Evolutionary conservation across 2,329 filamentous ascomycete genomes (phyloP).

Genomic region (Fusarium proliferatum): DNA sequence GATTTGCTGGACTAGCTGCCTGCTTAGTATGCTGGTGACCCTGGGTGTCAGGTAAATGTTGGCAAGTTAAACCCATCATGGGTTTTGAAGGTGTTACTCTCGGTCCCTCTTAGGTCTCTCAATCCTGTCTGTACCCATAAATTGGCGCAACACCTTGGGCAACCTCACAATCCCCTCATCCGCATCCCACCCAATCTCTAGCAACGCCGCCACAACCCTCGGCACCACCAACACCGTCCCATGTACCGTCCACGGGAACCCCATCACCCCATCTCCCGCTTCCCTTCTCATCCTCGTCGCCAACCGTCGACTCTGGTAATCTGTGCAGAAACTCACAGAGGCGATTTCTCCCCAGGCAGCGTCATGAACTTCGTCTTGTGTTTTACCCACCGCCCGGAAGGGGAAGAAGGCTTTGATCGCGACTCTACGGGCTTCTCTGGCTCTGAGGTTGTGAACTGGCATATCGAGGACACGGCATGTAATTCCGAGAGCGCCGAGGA

Average conservation of each 20-base stretch:
- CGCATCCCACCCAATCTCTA: not conserved
- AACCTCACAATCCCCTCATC: not conserved
- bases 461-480: not conserved
- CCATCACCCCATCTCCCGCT: fast-evolving
- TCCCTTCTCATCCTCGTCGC: not conserved
- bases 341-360: not conserved
- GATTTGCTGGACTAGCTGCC: too few species aligned
- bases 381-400: fast-evolving
- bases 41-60: too few species aligned
- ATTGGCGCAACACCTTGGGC: not conserved
- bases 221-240: not conserved
- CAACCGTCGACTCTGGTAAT: not conserved
- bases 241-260: not conserved
- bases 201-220: not conserved
- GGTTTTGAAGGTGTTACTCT: fast-evolving
- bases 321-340: not conserved
- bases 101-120: fast-evolving
- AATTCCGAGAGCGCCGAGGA: not conserved
- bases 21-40: too few species aligned
- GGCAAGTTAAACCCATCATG: too few species aligned
- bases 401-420: not conserved
- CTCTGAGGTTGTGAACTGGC: not conserved
- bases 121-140: not conserved
- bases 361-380: fast-evolving
- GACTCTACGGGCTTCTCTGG: not conserved